Percentiles rank a stretch among this genome's conserved stretches.
phyloP scores from a whole-genome alignment of 257 asterid genomes.

The Avicennia marina region DNA sequence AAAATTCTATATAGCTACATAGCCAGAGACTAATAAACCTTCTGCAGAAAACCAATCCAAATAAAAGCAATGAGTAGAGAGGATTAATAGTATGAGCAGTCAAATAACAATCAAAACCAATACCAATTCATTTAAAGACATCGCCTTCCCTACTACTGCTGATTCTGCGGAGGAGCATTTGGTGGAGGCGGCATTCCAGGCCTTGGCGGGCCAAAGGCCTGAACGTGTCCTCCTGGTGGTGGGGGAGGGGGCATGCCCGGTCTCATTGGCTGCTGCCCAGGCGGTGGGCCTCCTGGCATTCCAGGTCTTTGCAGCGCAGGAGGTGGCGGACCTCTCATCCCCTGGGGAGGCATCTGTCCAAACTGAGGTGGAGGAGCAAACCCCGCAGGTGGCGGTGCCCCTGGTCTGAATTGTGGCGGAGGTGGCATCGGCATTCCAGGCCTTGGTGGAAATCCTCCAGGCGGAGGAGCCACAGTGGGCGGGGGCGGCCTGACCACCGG shows the following conservation, averaged over 20 bases:
- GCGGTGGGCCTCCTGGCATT: conserved; percentile 69
- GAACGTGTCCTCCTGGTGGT: conserved; percentile 60
- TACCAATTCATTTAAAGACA: conserved; percentile 16
- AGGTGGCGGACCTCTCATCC: conserved; percentile 85
- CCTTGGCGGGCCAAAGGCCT: conserved; percentile 70
- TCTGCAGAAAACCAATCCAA: too few species aligned
- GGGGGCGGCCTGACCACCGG: conserved; percentile 57
- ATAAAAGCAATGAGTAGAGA: too few species aligned
- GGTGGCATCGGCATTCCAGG: conserved; percentile 42
- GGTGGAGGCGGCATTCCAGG: conserved; percentile 96
- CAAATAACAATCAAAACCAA: not conserved
- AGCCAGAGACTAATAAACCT: too few species aligned
- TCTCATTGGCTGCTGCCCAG: conserved; percentile 55
- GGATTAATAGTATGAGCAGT: too few species aligned
- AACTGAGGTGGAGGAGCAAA: conserved; percentile 61
- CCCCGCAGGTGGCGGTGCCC: conserved; percentile 49
- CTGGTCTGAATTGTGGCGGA: conserved; percentile 54
- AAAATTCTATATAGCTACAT: too few species aligned
- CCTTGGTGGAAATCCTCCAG: conserved; percentile 33
- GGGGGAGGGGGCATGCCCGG: conserved; percentile 78
- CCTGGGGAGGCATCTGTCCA: conserved; percentile 85
- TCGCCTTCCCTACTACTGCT: conserved; percentile 33
- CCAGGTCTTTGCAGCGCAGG: conserved; percentile 75
- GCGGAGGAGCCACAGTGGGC: conserved; percentile 53
- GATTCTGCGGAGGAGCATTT: conserved; percentile 66